These are phyloP conservation scores for Phytophthora nicotianae DNA, from an alignment of 352 stramenopile genomes.

Conservation along the genomic window DNA sequence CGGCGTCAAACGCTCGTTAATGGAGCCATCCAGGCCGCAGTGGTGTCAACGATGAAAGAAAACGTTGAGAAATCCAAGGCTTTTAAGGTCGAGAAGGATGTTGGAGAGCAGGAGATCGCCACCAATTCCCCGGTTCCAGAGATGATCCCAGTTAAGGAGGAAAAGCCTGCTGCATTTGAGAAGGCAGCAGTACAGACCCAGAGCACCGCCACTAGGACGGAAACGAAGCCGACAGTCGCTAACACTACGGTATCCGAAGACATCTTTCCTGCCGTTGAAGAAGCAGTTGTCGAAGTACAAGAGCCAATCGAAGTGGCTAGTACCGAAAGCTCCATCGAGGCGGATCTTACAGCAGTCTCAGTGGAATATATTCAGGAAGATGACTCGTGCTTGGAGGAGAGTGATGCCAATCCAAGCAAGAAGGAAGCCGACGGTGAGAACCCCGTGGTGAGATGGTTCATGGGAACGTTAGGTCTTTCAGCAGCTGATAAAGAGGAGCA, in stretches of 20 bases:
- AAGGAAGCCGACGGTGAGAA: conserved; percentile 33
- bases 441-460: conserved; percentile 35
- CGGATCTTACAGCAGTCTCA: neutral
- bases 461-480: conserved; percentile 32
- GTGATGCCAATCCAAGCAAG: conserved; percentile 11
- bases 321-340: conserved; percentile 1
- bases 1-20: conserved; percentile 24
- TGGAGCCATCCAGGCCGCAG: conserved; percentile 39
- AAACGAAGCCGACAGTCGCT: neutral
- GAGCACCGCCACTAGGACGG: neutral
- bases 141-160: neutral
- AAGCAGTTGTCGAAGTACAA: conserved; percentile 3
- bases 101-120: neutral
- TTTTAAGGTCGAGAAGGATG: conserved; percentile 6
- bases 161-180: neutral
- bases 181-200: conserved; percentile 2
- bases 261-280: conserved; percentile 2
- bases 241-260: conserved; percentile 3
- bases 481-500: conserved; percentile 22
- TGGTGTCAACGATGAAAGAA: conserved; percentile 41
- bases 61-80: conserved; percentile 19
- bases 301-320: conserved; percentile 8
- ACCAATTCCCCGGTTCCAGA: neutral
- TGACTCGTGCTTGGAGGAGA: conserved; percentile 12
- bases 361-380: conserved; percentile 4